Conservation (phyloP, 345 rosid species). For the Salix suchowensis region DNA sequence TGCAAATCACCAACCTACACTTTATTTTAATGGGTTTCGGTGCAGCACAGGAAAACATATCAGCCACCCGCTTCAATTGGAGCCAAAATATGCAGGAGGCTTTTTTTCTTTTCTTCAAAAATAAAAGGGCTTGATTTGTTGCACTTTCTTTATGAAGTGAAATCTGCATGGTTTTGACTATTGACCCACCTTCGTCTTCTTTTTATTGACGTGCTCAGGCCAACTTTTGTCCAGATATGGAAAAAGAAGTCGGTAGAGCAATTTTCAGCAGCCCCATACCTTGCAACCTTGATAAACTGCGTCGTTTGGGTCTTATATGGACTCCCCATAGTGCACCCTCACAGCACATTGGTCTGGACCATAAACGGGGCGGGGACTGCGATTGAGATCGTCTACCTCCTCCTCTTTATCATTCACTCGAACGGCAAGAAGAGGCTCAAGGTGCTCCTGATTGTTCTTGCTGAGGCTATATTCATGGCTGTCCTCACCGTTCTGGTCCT, state of each 20-base stretch:
- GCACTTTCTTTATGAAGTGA: too few species aligned
- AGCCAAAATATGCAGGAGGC: background rate
- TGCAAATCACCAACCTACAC: too few species aligned
- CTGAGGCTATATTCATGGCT: slow-evolving; percentile 39
- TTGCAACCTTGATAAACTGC: slow-evolving; percentile 78
- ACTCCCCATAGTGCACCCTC: slow-evolving; percentile 63
- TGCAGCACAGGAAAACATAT: too few species aligned
- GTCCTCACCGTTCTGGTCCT: slow-evolving; percentile 34
- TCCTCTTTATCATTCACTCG: slow-evolving; percentile 40
- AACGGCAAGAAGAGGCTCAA: slow-evolving; percentile 35
- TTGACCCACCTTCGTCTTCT: too few species aligned
- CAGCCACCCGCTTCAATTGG: background rate
- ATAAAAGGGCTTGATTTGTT: too few species aligned
- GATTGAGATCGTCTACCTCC: slow-evolving; percentile 52
- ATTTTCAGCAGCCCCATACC: slow-evolving; percentile 67
- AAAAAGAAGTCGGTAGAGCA: slow-evolving; percentile 73
- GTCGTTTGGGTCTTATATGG: slow-evolving; percentile 81
- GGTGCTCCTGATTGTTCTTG: slow-evolving; percentile 21
- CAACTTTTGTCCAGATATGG: slow-evolving; percentile 67
- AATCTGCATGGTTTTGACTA: background rate
- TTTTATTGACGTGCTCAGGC: slow-evolving; percentile 33
- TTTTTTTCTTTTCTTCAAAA: too few species aligned
- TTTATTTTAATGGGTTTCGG: too few species aligned
- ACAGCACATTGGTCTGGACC: slow-evolving; percentile 63
- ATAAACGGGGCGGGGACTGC: slow-evolving; percentile 62